phyloP scores from a whole-genome alignment of 2,329 filamentous ascomycete species.

The Cladosporium sp. region DNA sequence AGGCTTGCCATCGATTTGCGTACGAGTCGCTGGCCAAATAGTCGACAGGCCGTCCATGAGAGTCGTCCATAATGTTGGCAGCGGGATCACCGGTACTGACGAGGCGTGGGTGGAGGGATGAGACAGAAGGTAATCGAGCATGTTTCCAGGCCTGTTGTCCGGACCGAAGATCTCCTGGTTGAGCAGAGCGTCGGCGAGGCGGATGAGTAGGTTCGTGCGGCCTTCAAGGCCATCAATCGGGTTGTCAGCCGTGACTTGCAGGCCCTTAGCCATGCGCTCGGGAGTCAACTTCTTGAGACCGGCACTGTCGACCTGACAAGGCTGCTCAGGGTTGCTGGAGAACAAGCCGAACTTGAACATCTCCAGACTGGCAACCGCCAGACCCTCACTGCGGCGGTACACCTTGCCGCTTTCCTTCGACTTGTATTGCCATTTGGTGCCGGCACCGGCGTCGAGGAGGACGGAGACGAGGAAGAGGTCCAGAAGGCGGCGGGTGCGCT shows the following conservation, averaged over 20 bases:
- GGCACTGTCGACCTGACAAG: conserved; percentile 81
- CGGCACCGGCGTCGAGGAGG: conserved; percentile 79
- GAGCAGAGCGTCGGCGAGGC: conserved; percentile 68
- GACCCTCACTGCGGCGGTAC: conserved; percentile 80
- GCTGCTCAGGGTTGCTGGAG: conserved; percentile 73
- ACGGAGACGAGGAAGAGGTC: conserved; percentile 77
- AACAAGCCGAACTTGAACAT: conserved; percentile 94
- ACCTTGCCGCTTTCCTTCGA: conserved; percentile 78
- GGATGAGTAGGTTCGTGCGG: conserved; percentile 69
- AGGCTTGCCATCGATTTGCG: conserved; percentile 76
- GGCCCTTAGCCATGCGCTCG: conserved; percentile 67
- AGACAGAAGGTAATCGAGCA: conserved; percentile 90
- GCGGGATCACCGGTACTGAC: conserved; percentile 76
- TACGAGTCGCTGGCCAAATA: conserved; percentile 86
- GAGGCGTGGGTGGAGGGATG: conserved; percentile 86
- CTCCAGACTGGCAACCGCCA: conserved; percentile 71
- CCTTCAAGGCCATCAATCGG: conserved; percentile 80
- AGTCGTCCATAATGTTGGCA: conserved; percentile 84
- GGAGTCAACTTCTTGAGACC: conserved; percentile 69
- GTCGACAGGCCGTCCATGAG: conserved; percentile 79
- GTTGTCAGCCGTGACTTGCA: conserved; percentile 79
- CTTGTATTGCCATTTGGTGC: conserved; percentile 86
- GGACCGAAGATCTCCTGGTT: conserved; percentile 79
- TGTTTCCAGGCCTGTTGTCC: conserved; percentile 81
- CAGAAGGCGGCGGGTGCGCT: conserved; percentile 67